A percentile compares a stretch with the other conserved stretches of the same genome.
phyloP scores from a whole-genome alignment of 1,284 basidiomycete species.

The Moesziomyces sp. region DNA sequence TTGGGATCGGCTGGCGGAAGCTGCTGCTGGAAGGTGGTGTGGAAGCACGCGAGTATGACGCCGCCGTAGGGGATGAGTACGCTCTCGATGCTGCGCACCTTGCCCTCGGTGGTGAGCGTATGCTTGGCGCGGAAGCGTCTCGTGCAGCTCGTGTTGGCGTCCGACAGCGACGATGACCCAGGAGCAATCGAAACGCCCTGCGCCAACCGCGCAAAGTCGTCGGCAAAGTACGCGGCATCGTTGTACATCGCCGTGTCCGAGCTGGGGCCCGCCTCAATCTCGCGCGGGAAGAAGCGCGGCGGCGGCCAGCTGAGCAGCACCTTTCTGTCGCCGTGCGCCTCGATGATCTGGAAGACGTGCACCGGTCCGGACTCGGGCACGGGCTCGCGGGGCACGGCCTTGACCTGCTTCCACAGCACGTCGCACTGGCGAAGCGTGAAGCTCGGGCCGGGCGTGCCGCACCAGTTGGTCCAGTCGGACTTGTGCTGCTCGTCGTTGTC shows the following conservation, averaged over 20 bases:
- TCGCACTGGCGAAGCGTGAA: conserved; percentile 67
- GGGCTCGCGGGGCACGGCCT: conserved; percentile 10
- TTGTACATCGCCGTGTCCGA: conserved; percentile 45
- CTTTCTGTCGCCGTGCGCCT: conserved; percentile 71
- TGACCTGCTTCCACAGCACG: conserved; percentile 42
- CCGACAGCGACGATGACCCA: conserved; percentile 69
- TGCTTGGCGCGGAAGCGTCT: conserved; percentile 87
- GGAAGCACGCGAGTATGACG: conserved; percentile 71
- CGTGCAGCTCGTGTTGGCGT: conserved; percentile 91
- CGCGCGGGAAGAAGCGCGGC: conserved; percentile 47
- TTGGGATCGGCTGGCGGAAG: conserved; percentile 38
- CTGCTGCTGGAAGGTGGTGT: conserved; percentile 65
- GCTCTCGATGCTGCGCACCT: conserved; percentile 78
- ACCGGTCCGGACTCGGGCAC: conserved; percentile 53
- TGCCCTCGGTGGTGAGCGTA: conserved; percentile 73
- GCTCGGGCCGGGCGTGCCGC: conserved; percentile 75
- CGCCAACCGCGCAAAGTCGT: conserved; percentile 83
- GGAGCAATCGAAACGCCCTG: conserved; percentile 74
- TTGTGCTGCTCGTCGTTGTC: conserved; percentile 84
- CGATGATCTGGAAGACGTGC: conserved; percentile 84
- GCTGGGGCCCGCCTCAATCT: conserved; percentile 13
- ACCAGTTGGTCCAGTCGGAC: conserved; percentile 92
- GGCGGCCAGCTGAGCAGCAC: conserved; percentile 89
- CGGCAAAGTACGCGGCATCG: conserved; percentile 77
- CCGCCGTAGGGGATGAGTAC: conserved; percentile 92